Evolutionary conservation across 352 stramenopile genomes (phyloP).

Genomic region (Globisporangium paddicum): DNA sequence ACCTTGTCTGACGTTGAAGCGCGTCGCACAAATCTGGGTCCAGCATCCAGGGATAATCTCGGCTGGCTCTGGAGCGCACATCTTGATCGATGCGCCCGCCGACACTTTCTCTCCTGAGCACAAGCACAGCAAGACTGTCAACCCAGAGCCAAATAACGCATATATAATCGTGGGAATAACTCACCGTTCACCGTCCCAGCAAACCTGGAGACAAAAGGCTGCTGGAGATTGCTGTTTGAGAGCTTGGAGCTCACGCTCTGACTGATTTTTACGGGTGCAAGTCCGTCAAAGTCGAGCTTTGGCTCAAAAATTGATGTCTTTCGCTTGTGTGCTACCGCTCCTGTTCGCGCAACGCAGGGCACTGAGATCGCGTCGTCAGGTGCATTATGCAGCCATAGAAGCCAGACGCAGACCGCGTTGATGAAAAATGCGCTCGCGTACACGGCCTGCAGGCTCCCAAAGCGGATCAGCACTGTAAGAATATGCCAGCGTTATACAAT

Average conservation of each 20-base stretch:
- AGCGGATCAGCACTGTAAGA: constrained; percentile 36
- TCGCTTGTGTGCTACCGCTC: not conserved
- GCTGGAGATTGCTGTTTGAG: constrained; percentile 7
- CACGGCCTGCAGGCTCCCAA: constrained; percentile 24
- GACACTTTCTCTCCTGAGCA: constrained; percentile 28
- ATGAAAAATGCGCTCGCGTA: constrained; percentile 25
- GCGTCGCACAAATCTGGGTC: constrained; percentile 57
- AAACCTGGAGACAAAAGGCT: constrained; percentile 6
- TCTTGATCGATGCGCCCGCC: constrained; percentile 50
- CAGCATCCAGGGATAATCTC: constrained; percentile 45
- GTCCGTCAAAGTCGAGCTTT: not conserved
- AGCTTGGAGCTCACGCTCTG: constrained; percentile 1
- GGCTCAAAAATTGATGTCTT: constrained; percentile 3
- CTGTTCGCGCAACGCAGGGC: not conserved
- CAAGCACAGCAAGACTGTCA: not conserved
- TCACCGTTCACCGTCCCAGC: constrained; percentile 11
- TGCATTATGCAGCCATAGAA: constrained; percentile 33
- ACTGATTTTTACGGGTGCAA: not conserved
- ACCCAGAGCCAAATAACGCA: not conserved
- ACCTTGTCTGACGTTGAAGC: constrained; percentile 83
- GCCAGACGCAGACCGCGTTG: constrained; percentile 37
- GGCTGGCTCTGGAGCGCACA: constrained; percentile 31
- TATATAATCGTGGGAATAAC: too few species aligned
- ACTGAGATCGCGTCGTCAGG: not conserved
- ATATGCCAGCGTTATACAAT: not conserved